Percentiles rank a stretch among this genome's conserved stretches.
These are phyloP conservation scores for Clarireedia sp. DNA, from an alignment of 2,329 filamentous ascomycete genomes.

Conservation along the genomic window DNA sequence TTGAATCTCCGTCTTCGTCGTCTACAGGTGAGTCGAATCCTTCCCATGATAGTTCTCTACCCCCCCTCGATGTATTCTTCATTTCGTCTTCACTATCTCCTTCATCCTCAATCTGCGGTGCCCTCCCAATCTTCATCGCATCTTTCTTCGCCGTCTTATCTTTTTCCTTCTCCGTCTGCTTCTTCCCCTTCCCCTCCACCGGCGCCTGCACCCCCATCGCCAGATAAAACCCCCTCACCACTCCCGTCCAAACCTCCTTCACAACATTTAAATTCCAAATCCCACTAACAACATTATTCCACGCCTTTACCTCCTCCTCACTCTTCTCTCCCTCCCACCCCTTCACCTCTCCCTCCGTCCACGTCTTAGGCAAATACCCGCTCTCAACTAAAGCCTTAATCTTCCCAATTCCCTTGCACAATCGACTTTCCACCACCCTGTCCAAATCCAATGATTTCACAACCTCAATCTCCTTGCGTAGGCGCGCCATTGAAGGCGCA, in stretches of 20 bases:
- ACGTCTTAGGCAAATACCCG: constrained; percentile 34
- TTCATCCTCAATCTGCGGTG: background rate
- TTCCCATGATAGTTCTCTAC: constrained; percentile 13
- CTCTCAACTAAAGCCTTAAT: constrained; percentile 41
- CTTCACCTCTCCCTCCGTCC: constrained; percentile 12
- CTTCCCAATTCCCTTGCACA: constrained; percentile 43
- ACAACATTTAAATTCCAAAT: constrained; percentile 46
- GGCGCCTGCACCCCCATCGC: constrained; percentile 25
- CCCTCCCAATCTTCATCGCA: background rate
- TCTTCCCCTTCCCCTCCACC: constrained; percentile 17
- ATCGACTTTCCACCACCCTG: constrained; percentile 37
- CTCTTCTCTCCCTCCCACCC: background rate
- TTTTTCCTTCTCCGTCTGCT: background rate
- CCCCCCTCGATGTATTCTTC: constrained; percentile 6
- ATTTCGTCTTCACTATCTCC: constrained; percentile 9
- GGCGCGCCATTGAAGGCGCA: constrained; percentile 45
- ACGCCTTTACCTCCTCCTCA: constrained; percentile 12
- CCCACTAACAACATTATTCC: constrained; percentile 44
- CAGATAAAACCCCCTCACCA: constrained; percentile 26
- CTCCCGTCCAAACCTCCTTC: constrained; percentile 38
- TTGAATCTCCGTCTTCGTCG: constrained; percentile 7
- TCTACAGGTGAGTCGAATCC: constrained; percentile 17
- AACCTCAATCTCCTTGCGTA: constrained; percentile 52
- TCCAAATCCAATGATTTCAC: constrained; percentile 42
- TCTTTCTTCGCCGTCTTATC: background rate